A percentile compares a stretch with the other conserved stretches of the same genome.
Conservation (phyloP, 345 rosid genomes). For the Salix dunnii region DNA sequence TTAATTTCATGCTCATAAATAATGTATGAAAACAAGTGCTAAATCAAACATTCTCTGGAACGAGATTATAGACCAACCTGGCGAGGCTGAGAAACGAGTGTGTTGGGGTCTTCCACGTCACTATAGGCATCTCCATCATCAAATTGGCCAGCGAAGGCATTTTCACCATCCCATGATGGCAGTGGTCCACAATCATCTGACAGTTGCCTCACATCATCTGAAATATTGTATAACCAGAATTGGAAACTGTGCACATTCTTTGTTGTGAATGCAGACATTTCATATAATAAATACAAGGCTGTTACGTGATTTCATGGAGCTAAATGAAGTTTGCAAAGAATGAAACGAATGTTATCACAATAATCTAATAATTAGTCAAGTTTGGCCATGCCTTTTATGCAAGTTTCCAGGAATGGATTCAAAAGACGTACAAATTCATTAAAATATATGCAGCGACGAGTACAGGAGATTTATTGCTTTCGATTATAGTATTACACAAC, state of each 20-base stretch:
- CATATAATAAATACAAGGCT: too few species aligned
- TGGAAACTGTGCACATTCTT: neutral
- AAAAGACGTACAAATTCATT: neutral
- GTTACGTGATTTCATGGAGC: too few species aligned
- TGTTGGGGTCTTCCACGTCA: slow-evolving; percentile 52
- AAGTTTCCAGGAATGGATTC: neutral
- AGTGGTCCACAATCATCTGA: slow-evolving; percentile 46
- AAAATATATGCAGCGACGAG: neutral
- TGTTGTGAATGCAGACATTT: too few species aligned
- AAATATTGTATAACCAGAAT: neutral
- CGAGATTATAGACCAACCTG: slow-evolving; percentile 46
- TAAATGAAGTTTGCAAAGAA: neutral
- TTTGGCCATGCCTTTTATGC: too few species aligned
- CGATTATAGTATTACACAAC: neutral
- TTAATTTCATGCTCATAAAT: neutral
- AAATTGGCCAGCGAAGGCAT: slow-evolving; percentile 47
- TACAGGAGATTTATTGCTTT: neutral
- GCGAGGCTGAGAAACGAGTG: slow-evolving; percentile 85
- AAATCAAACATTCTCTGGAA: neutral
- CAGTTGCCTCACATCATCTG: slow-evolving; percentile 53
- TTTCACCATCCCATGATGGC: slow-evolving; percentile 62
- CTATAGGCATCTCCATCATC: slow-evolving; percentile 55
- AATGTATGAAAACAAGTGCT: neutral
- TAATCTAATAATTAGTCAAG: neutral
- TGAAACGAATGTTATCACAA: neutral